These are phyloP conservation scores for Brassica carinata DNA, from an alignment of 345 rosid genomes.

Conservation along the genomic window DNA sequence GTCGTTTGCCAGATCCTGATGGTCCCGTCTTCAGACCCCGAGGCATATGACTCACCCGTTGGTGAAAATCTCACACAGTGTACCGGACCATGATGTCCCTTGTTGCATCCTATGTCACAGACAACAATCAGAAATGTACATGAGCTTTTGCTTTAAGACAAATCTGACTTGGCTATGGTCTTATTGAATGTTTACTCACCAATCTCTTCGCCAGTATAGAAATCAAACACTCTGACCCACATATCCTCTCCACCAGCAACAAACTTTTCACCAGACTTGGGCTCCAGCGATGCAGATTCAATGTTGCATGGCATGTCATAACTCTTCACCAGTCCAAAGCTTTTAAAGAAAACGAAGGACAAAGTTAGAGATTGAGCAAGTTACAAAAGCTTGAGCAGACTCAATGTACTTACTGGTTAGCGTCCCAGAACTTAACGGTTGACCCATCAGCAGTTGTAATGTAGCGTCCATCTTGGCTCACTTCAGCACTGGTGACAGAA, in stretches of 20 bases:
- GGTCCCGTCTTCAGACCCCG: constrained; percentile 97
- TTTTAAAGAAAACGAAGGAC: constrained; percentile 8
- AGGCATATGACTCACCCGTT: constrained; percentile 90
- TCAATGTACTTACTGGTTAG: constrained; percentile 76
- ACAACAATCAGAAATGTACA: constrained; percentile 19
- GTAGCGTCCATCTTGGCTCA: constrained; percentile 94
- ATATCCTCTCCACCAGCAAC: constrained; percentile 91
- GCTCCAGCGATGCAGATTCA: constrained; percentile 84
- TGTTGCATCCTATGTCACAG: constrained; percentile 74
- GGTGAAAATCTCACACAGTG: constrained; percentile 93
- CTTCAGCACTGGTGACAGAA: constrained; percentile 94
- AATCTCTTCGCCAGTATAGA: constrained; percentile 82
- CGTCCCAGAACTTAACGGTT: constrained; percentile 93
- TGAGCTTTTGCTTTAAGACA: neutral
- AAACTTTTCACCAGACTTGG: constrained; percentile 76
- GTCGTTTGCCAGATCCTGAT: constrained; percentile 64
- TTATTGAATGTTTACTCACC: constrained; percentile 30
- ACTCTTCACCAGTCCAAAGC: constrained; percentile 89
- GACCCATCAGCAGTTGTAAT: constrained; percentile 93
- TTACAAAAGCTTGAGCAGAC: constrained; percentile 1
- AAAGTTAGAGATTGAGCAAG: neutral
- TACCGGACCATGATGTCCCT: constrained; percentile 99
- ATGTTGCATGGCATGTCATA: constrained; percentile 79
- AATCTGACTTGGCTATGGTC: neutral
- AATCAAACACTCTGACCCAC: constrained; percentile 79